Evolutionary conservation across 345 rosid genomes (phyloP).

Genomic region (Zanthoxylum bungeanum): DNA sequence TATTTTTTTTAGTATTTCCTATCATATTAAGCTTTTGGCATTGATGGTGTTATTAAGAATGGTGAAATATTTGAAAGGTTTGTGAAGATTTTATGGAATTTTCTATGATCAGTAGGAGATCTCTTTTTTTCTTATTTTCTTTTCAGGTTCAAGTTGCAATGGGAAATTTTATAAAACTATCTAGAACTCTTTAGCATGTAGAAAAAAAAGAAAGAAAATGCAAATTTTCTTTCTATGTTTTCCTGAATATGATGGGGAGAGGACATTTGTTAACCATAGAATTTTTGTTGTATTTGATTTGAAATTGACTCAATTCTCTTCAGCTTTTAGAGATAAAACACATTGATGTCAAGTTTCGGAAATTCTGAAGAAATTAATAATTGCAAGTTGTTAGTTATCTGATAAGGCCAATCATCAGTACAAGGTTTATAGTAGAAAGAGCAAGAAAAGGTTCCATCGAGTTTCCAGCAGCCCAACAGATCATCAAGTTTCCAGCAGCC

Average conservation of each 20-base stretch:
- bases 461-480: no score
- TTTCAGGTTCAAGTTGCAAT: not conserved
- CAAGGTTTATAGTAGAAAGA: no score
- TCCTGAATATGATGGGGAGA: not conserved
- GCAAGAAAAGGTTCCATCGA: no score
- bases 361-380: not conserved
- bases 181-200: no score
- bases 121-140: not conserved
- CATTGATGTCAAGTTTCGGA: not conserved
- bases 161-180: not conserved
- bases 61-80: not conserved
- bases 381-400: not conserved
- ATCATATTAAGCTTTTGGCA: not conserved
- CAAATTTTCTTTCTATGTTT: not conserved
- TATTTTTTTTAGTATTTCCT: not conserved
- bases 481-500: no score
- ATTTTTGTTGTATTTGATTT: not conserved
- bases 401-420: no score
- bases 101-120: not conserved
- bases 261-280: not conserved
- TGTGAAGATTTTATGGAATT: not conserved
- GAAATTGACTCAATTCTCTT: not conserved
- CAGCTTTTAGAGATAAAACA: not conserved
- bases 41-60: not conserved
- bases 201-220: not conserved